These are phyloP conservation scores for Xylaria scruposa DNA, from an alignment of 495 filamentous ascomycete species.

Conservation along the genomic window DNA sequence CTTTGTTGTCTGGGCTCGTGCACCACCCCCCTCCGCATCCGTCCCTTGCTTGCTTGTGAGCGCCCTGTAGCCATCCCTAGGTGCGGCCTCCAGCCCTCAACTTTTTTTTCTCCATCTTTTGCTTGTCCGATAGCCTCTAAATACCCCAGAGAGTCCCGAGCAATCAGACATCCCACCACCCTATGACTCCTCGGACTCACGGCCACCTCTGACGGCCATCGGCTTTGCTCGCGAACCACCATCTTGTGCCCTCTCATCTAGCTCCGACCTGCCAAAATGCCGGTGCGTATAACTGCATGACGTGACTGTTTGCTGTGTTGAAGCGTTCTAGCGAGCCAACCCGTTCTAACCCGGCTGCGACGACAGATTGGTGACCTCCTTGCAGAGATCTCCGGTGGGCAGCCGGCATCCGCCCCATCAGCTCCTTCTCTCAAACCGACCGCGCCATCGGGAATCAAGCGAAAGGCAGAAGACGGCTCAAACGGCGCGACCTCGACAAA, in stretches of 20 bases:
- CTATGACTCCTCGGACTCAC: constrained; percentile 22
- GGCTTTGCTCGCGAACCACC: constrained; percentile 21
- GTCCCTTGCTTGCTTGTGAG: neutral
- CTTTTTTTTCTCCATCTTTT: neutral
- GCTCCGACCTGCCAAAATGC: constrained; percentile 32
- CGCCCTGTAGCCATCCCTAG: neutral
- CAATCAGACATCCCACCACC: neutral
- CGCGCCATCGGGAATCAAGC: constrained; percentile 47
- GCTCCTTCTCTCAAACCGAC: constrained; percentile 30
- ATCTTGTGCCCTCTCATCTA: constrained; percentile 21
- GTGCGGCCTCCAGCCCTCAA: neutral
- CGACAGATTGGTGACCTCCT: constrained; percentile 60
- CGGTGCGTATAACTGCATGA: constrained; percentile 26
- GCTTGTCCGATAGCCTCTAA: neutral
- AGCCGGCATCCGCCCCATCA: constrained; percentile 44
- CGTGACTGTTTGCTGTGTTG: constrained; percentile 14
- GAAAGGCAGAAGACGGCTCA: constrained; percentile 58
- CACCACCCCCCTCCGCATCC: constrained; percentile 23
- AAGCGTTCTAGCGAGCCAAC: neutral
- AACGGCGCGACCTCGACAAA: constrained; percentile 38
- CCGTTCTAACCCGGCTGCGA: constrained; percentile 33
- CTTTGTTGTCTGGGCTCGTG: constrained; percentile 25
- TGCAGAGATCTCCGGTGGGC: constrained; percentile 60
- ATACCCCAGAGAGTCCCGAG: neutral
- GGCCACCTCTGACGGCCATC: constrained; percentile 34